Conservation (phyloP, 148 eudicot species). For the Cornus controversa region DNA sequence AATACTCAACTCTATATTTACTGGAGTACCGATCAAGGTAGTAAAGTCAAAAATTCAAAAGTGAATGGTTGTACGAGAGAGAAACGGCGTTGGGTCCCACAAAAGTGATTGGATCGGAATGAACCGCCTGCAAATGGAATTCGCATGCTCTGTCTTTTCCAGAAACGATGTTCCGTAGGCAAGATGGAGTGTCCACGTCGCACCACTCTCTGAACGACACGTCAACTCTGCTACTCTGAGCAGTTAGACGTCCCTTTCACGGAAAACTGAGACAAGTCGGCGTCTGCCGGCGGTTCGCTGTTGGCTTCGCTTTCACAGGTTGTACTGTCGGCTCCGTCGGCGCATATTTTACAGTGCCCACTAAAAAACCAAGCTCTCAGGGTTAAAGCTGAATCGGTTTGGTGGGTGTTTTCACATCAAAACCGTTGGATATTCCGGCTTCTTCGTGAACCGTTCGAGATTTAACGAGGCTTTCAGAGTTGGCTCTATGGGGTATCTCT, state of each 20-base stretch:
- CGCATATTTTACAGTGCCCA: conserved; percentile 8
- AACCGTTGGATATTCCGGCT: neutral
- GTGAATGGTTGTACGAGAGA: neutral
- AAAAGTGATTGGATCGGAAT: neutral
- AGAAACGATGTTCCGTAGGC: conserved; percentile 14
- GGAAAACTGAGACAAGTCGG: conserved; percentile 26
- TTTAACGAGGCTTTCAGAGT: neutral
- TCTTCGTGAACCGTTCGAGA: neutral
- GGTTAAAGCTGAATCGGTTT: neutral
- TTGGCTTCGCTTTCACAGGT: conserved; percentile 16
- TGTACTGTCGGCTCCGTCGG: neutral
- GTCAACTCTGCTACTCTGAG: neutral
- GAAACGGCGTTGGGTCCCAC: neutral
- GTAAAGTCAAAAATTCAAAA: neutral
- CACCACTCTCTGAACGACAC: neutral
- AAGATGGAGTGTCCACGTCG: neutral
- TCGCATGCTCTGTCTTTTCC: conserved; percentile 34
- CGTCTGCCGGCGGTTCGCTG: conserved; percentile 32
- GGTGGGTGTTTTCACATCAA: too few relatives aligned
- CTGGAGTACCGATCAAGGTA: neutral
- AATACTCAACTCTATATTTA: too few relatives aligned
- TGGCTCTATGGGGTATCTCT: neutral
- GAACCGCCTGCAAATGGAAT: conserved; percentile 21
- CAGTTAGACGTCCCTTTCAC: conserved; percentile 37
- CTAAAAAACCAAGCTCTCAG: neutral